Conservation (phyloP, 305 asterid genomes). For the Euphrasia arctica region DNA sequence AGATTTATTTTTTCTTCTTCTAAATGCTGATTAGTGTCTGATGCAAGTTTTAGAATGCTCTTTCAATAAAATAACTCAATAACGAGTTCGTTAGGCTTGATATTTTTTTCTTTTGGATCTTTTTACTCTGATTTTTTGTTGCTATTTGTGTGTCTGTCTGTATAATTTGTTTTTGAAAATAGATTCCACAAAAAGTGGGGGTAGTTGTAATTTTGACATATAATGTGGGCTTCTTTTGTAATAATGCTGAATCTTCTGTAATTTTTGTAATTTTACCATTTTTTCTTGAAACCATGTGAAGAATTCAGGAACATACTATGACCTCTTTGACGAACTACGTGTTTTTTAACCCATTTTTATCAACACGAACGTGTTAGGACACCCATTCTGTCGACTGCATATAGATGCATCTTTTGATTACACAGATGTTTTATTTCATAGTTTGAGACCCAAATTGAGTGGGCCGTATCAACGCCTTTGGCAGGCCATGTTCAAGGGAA, state of each 20-base stretch:
- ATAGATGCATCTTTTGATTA: neutral
- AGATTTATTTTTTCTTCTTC: neutral
- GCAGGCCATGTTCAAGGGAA: conserved; percentile 61
- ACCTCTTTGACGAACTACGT: too few relatives aligned
- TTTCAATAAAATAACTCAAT: neutral
- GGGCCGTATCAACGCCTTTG: conserved; percentile 11
- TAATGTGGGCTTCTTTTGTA: too few relatives aligned
- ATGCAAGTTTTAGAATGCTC: neutral
- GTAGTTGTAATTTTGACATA: too few relatives aligned
- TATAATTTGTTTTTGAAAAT: too few relatives aligned
- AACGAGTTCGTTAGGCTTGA: neutral
- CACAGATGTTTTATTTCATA: conserved; percentile 3
- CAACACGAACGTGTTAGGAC: too few relatives aligned
- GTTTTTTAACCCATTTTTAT: too few relatives aligned
- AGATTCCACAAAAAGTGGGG: too few relatives aligned
- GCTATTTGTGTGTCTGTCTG: neutral
- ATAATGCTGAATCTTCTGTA: too few relatives aligned
- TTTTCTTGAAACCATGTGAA: too few relatives aligned
- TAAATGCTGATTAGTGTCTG: neutral
- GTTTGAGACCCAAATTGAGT: neutral
- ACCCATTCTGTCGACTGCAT: too few relatives aligned
- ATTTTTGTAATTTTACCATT: too few relatives aligned
- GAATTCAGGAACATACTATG: too few relatives aligned
- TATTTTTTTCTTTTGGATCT: neutral
- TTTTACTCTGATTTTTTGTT: neutral